Evolutionary conservation across 352 stramenopile species (phyloP).

Genomic region (Phytophthora sp.): DNA sequence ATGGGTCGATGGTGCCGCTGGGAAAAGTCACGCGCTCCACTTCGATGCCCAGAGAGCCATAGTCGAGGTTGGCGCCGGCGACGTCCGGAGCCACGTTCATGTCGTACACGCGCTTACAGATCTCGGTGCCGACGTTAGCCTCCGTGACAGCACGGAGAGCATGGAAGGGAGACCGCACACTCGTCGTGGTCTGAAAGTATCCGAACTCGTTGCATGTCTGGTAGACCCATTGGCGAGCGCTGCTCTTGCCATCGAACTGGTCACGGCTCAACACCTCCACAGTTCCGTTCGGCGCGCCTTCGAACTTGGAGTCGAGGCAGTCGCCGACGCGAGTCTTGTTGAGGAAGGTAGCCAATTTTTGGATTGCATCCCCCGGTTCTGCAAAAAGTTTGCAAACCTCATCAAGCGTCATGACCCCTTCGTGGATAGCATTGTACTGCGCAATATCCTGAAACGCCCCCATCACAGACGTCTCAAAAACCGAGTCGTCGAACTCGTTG

Average conservation of each 20-base stretch:
- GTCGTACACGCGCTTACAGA: slow-evolving; percentile 87
- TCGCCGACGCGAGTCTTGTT: slow-evolving; percentile 53
- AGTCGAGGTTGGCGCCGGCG: slow-evolving; percentile 70
- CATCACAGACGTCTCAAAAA: slow-evolving; percentile 82
- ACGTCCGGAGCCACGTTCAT: slow-evolving; percentile 68
- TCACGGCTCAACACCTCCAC: slow-evolving; percentile 67
- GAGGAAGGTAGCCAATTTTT: slow-evolving; percentile 66
- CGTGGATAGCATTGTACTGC: slow-evolving; percentile 73
- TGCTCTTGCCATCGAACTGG: slow-evolving; percentile 74
- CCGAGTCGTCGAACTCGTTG: slow-evolving; percentile 83
- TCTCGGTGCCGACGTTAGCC: slow-evolving; percentile 68
- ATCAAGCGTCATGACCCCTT: slow-evolving; percentile 55
- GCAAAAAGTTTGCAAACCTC: slow-evolving; percentile 72
- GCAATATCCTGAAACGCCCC: slow-evolving; percentile 78
- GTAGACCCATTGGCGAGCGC: slow-evolving; percentile 84
- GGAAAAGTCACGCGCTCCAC: slow-evolving; percentile 84
- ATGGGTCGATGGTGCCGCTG: slow-evolving; percentile 86
- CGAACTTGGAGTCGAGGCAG: slow-evolving; percentile 83
- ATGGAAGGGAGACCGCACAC: slow-evolving; percentile 63
- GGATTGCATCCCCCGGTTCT: slow-evolving; percentile 35
- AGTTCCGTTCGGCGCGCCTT: slow-evolving; percentile 66
- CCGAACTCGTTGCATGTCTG: slow-evolving; percentile 92
- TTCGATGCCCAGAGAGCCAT: slow-evolving; percentile 77
- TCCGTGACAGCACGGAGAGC: slow-evolving; percentile 72
- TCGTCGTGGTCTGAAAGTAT: slow-evolving; percentile 85